Evolutionary conservation across 495 filamentous ascomycete species (phyloP).

Genomic region (Aspergillus egyptiacus): DNA sequence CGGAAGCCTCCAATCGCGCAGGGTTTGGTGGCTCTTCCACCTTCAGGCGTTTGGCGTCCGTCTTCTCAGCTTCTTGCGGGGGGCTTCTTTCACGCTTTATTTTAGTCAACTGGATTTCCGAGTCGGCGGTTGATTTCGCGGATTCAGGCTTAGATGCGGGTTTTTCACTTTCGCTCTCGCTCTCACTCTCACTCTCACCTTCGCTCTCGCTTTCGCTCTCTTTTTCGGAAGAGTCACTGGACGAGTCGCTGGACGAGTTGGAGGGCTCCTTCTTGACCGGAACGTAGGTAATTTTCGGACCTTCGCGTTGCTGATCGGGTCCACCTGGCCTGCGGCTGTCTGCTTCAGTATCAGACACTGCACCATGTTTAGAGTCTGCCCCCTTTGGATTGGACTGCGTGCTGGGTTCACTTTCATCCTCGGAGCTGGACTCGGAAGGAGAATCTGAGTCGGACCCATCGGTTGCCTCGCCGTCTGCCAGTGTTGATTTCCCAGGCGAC

Average conservation of each 20-base stretch:
- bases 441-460: not conserved
- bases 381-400: not conserved
- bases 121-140: not conserved
- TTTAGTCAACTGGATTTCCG: not conserved
- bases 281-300: not conserved
- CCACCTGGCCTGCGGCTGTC: not conserved
- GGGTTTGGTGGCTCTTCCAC: not conserved
- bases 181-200: slow-evolving; percentile 1
- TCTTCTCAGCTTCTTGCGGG: not conserved
- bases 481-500: not conserved
- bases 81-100: not conserved
- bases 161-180: not conserved
- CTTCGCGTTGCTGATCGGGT: not conserved
- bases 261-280: not conserved
- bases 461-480: not conserved
- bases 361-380: not conserved
- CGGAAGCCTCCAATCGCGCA: not conserved
- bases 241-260: not conserved
- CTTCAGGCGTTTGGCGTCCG: not conserved
- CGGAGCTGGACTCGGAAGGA: not conserved
- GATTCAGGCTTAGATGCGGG: not conserved
- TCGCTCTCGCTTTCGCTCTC: not conserved
- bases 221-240: slow-evolving; percentile 10
- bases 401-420: not conserved
- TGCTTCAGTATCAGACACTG: not conserved